phyloP scores from a whole-genome alignment of 1,284 basidiomycete genomes.

The Trametes polyzona region DNA sequence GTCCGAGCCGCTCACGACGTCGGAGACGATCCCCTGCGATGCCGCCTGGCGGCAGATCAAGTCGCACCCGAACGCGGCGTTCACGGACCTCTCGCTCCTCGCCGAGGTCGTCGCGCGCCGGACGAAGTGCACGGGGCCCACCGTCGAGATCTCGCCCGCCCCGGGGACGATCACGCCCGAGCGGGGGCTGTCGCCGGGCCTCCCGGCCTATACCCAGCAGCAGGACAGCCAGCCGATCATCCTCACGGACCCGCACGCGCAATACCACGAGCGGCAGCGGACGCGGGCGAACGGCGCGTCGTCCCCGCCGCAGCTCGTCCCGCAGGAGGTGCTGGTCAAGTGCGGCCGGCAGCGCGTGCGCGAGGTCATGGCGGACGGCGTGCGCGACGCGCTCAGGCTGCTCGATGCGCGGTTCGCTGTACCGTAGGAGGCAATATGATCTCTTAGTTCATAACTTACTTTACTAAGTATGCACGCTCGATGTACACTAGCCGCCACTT shows the following conservation, averaged over 20 bases:
- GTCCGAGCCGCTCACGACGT: constrained; percentile 26
- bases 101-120: constrained; percentile 88
- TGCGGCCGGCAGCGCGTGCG: constrained; percentile 62
- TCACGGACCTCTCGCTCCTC: constrained; percentile 79
- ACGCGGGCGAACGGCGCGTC: constrained; percentile 44
- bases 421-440: constrained; percentile 16
- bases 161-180: constrained; percentile 53
- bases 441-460: constrained; percentile 7
- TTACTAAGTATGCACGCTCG: constrained; percentile 4
- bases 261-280: constrained; percentile 51
- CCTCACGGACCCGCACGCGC: constrained; percentile 57
- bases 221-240: constrained; percentile 39
- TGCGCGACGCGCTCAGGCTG: constrained; percentile 77
- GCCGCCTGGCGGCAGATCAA: constrained; percentile 88
- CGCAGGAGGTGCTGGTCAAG: constrained; percentile 60
- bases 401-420: constrained; percentile 70
- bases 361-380: constrained; percentile 78
- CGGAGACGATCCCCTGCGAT: constrained; percentile 76
- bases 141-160: constrained; percentile 66
- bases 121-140: constrained; percentile 77
- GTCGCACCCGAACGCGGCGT: constrained; percentile 85
- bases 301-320: constrained; percentile 56
- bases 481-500: constrained; percentile 10
- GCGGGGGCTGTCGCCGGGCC: constrained; percentile 41
- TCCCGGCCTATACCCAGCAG: constrained; percentile 19